Percentiles rank a stretch among this genome's conserved stretches.
Evolutionary conservation across 2,329 filamentous ascomycete genomes (phyloP).

Genomic region (Diplodia mutila): DNA sequence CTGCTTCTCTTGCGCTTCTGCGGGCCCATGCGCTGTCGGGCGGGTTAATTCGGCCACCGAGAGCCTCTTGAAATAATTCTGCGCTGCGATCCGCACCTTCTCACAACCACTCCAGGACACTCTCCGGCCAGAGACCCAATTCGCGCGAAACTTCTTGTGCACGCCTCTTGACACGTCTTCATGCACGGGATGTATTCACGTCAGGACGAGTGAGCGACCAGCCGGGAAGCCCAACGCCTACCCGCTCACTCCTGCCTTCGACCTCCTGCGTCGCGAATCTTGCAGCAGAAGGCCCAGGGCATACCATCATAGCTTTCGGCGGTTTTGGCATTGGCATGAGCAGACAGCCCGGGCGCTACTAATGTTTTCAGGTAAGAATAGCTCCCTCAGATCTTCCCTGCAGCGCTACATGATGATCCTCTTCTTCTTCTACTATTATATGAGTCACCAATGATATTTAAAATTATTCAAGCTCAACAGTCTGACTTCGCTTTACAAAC

Average conservation of each 20-base stretch:
- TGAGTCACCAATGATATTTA: conserved; percentile 41
- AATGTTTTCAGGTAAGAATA: conserved; percentile 31
- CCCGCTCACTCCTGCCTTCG: too few species aligned
- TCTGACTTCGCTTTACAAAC: conserved; percentile 45
- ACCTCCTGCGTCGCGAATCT: too few species aligned
- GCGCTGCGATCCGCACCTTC: neutral
- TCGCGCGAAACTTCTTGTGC: too few species aligned
- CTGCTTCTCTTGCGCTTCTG: neutral
- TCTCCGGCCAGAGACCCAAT: neutral
- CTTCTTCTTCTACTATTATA: conserved; percentile 42
- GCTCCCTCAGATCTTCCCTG: neutral
- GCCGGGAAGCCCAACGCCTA: neutral
- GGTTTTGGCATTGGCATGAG: neutral
- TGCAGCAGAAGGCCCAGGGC: too few species aligned
- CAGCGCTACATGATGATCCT: conserved; percentile 29
- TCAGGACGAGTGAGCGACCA: neutral
- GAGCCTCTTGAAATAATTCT: conserved; percentile 22
- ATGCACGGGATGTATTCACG: neutral
- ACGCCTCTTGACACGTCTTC: neutral
- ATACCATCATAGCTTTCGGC: neutral
- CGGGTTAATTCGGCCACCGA: conserved; percentile 24
- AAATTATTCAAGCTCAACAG: conserved; percentile 59
- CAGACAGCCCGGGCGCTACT: neutral
- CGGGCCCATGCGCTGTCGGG: neutral
- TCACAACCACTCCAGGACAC: neutral